phyloP scores from a whole-genome alignment of 148 eudicot genomes.

The Rheum nobile region DNA sequence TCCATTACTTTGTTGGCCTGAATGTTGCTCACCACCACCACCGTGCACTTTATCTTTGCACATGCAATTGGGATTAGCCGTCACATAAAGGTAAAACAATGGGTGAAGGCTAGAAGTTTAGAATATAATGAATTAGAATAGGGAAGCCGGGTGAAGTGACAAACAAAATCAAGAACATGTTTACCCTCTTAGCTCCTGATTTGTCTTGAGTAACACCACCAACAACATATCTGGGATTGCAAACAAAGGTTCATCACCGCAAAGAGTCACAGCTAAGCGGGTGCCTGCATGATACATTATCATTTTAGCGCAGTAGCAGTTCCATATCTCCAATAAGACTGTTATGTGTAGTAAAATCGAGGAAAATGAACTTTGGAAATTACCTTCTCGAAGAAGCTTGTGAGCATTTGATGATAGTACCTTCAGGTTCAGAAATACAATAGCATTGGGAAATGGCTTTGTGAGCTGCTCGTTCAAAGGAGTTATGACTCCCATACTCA shows the following conservation, averaged over 20 bases:
- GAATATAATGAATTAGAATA: no score
- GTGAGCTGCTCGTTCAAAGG: slow-evolving; percentile 89
- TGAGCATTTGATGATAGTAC: slow-evolving; percentile 70
- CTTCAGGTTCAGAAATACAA: slow-evolving; percentile 69
- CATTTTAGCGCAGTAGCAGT: background rate
- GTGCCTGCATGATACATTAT: slow-evolving; percentile 39
- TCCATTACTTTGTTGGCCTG: no score
- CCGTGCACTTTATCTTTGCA: no score
- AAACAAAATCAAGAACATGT: background rate
- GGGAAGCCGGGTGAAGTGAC: background rate
- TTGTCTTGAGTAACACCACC: slow-evolving; percentile 76
- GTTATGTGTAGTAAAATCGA: background rate
- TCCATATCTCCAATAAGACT: background rate
- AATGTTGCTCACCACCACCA: no score
- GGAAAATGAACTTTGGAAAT: background rate
- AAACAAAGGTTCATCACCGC: slow-evolving; percentile 90
- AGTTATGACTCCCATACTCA: slow-evolving; percentile 87
- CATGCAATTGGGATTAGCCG: no score
- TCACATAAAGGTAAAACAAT: no score
- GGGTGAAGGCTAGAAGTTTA: no score
- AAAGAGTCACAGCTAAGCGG: slow-evolving; percentile 78
- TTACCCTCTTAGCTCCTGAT: slow-evolving; percentile 80
- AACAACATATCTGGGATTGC: slow-evolving; percentile 63
- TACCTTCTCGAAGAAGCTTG: slow-evolving; percentile 94
- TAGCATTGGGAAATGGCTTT: slow-evolving; percentile 86